Evolutionary conservation across 441 rosid species (phyloP).

Genomic region (Jatropha multifida): DNA sequence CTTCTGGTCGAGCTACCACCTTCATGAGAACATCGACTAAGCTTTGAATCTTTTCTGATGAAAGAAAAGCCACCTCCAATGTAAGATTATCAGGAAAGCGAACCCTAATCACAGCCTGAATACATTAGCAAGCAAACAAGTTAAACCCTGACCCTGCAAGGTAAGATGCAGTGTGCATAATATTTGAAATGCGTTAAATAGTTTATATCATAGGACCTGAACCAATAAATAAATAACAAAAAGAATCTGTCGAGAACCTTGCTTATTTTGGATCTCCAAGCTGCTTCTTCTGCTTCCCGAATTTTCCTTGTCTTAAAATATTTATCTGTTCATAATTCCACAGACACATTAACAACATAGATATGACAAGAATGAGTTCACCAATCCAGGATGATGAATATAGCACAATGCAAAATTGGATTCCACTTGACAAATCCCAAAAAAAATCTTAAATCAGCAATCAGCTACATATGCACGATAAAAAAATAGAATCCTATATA

Average conservation of each 20-base stretch:
- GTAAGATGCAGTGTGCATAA: background rate
- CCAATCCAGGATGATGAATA: constrained; percentile 10
- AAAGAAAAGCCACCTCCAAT: constrained; percentile 25
- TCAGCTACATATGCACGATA: background rate
- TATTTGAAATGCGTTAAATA: background rate
- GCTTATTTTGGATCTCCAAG: constrained; percentile 65
- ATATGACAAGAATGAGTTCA: background rate
- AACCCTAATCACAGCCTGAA: constrained; percentile 60
- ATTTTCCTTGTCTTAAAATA: constrained; percentile 73
- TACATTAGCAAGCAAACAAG: background rate
- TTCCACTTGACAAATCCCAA: background rate
- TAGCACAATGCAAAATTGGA: background rate
- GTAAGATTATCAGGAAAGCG: constrained; percentile 81
- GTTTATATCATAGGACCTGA: background rate
- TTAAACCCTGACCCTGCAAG: constrained; percentile 3
- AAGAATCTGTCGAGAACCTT: constrained; percentile 44
- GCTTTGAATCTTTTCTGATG: constrained; percentile 59
- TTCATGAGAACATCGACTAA: constrained; percentile 66
- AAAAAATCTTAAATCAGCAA: background rate
- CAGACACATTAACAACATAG: constrained; percentile 1
- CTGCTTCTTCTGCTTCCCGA: constrained; percentile 87
- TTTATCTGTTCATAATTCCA: constrained; percentile 49
- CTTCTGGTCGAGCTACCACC: constrained; percentile 60
- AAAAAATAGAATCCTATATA: background rate
- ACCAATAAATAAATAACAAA: constrained; percentile 10